Base-by-base conservation (phyloP, 192 early-diverging fungal genomes). In the Coemansia sp. region DNA sequence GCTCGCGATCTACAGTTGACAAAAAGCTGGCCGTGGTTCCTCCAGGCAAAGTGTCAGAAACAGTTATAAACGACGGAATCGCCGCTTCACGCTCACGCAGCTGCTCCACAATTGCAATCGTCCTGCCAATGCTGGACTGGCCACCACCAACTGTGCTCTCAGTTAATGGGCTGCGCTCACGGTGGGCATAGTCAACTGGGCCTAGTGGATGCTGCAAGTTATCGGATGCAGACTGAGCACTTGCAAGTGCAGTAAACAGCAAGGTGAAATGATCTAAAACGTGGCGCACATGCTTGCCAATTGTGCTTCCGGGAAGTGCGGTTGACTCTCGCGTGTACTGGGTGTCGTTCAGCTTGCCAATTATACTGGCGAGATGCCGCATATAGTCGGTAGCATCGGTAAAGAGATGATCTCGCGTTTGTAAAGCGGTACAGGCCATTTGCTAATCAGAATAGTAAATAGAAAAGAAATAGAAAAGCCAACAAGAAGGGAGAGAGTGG, bases 251-350 rank as follows among this genome's bases (percentile, higher is more conserved):
- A 0, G 53, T 20, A 9, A 74, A 52, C 2, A 84, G 63, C 44
- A 82, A 52, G 11, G 44, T 15, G 52, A 78, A 84, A 64, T 84
- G 83, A 47, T 84, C 83, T 11, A 78, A 68, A 6, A 84, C 28
- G 47, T 84, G 83, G n/a, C 83, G 83, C 7, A 84, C 71, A 20
- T 84, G 83, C 66, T 84, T 84, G 50, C 83, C 83, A 2, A 84
- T 78, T n/a, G 83, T 84, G 64, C 83, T 82, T 0, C 73, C 72
- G 2, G 83, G 79, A 10, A 82, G 70, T 1, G 71, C 69, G 1
- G 11, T 5, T 1, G 83, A 84, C 15, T 57, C 60, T 2, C 47
- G 57, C 1, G 68, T 71, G 60, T 81, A 82, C 4, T 44, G 42
- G 4, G 9, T 34, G 53, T 65, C 75, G 47, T 37, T 36, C 15